Evolutionary conservation across 139 green algal genomes (phyloP).

Genomic region (Penium margaritaceum): DNA sequence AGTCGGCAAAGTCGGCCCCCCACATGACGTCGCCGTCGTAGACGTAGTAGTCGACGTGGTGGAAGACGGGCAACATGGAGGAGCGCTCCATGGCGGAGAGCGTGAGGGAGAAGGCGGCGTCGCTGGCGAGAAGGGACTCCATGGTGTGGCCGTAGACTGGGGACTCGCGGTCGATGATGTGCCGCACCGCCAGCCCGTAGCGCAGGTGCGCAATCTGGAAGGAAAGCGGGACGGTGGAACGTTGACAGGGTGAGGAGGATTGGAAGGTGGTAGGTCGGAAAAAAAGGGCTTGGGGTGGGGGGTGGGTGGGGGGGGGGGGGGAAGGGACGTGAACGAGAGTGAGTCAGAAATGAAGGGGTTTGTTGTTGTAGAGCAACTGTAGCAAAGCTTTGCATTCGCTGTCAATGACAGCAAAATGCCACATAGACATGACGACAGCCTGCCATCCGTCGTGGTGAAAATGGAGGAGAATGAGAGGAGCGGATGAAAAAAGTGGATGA

Average conservation of each 20-base stretch:
- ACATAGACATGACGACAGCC: too few relatives aligned
- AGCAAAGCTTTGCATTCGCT: too few relatives aligned
- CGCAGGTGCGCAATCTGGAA: conserved; percentile 28
- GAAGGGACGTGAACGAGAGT: too few relatives aligned
- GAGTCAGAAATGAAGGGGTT: too few relatives aligned
- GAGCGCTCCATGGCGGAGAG: conserved; percentile 33
- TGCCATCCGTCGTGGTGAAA: too few relatives aligned
- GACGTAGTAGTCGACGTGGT: conserved; percentile 42
- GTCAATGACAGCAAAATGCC: too few relatives aligned
- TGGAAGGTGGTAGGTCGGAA: not conserved
- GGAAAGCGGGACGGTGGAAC: not conserved
- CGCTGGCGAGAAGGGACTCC: conserved; percentile 14
- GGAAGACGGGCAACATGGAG: conserved; percentile 38
- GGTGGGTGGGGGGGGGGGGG: not conserved
- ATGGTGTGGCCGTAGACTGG: conserved; percentile 32
- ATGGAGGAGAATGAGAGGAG: too few relatives aligned
- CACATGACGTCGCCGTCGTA: conserved; percentile 33
- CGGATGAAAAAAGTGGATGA: too few relatives aligned
- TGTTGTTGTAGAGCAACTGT: too few relatives aligned
- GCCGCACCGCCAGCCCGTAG: conserved; percentile 26
- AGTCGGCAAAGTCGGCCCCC: conserved; percentile 31
- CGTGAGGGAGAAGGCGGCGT: conserved; percentile 34
- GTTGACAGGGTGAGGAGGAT: not conserved
- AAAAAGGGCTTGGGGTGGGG: not conserved
- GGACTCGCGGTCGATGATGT: conserved; percentile 30